Conservation (phyloP, 805 yeast species). For the Isabelozyma rhagii region DNA sequence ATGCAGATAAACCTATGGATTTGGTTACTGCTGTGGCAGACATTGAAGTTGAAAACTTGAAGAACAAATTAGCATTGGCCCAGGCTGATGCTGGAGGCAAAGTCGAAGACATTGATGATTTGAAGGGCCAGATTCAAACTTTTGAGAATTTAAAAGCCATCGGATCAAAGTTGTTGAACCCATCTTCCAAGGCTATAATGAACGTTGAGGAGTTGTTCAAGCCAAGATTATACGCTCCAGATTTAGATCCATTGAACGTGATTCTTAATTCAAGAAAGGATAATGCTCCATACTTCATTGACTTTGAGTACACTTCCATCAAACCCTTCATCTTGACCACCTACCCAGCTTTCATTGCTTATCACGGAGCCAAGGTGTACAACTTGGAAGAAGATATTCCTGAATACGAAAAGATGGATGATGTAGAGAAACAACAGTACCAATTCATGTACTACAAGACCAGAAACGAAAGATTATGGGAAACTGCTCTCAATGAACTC, state of each 20-base stretch:
- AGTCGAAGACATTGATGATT: conserved; percentile 38
- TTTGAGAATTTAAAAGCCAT: conserved; percentile 58
- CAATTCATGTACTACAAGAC: conserved; percentile 86
- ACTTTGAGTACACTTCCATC: conserved; percentile 76
- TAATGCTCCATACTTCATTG: conserved; percentile 54
- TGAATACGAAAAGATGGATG: conserved; percentile 62
- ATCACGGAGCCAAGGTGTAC: conserved; percentile 86
- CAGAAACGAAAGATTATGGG: conserved; percentile 89
- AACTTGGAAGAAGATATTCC: conserved; percentile 72
- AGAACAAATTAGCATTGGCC: conserved; percentile 50
- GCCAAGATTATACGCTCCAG: conserved; percentile 77
- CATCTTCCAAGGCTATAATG: conserved; percentile 54
- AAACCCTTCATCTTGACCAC: conserved; percentile 79
- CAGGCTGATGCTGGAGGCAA: conserved; percentile 51
- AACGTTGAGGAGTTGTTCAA: conserved; percentile 59
- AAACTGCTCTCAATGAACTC: conserved; percentile 62
- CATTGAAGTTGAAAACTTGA: conserved; percentile 62
- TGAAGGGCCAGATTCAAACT: conserved; percentile 53
- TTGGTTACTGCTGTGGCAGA: conserved; percentile 62
- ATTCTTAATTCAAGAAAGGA: conserved; percentile 41
- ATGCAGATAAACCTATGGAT: conserved; percentile 52
- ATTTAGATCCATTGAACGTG: conserved; percentile 88
- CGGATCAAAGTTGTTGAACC: conserved; percentile 58
- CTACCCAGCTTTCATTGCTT: conserved; percentile 80
- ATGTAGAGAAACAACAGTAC: conserved; percentile 73